Conservation (phyloP, 2,329 filamentous ascomycete species). For the Aspergillus tamarii region DNA sequence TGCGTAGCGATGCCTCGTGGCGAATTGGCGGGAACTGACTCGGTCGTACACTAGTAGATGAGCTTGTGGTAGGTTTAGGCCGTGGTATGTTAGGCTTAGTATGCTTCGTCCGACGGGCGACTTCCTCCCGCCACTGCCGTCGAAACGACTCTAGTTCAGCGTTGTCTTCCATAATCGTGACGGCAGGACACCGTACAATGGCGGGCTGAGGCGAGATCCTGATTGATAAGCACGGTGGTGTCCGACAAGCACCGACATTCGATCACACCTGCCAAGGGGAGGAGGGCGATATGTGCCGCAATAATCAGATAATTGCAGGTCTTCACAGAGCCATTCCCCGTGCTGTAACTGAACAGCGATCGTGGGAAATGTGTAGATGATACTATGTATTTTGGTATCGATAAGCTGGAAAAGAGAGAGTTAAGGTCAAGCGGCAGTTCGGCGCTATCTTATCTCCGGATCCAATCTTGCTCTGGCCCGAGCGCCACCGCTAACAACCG, state of each 20-base stretch:
- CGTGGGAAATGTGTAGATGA: neutral
- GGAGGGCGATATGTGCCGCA: neutral
- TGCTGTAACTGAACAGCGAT: neutral
- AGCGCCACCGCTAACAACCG: constrained; percentile 30
- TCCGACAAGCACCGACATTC: neutral
- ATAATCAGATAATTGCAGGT: no score
- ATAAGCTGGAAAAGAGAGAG: neutral
- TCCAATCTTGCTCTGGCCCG: constrained; percentile 16
- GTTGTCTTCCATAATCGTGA: constrained; percentile 49
- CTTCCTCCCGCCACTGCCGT: constrained; percentile 82
- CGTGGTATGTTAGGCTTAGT: constrained; percentile 18
- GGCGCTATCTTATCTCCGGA: constrained; percentile 21
- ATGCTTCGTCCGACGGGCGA: constrained; percentile 55
- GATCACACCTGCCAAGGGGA: neutral
- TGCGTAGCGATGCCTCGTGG: constrained; percentile 42
- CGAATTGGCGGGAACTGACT: constrained; percentile 42
- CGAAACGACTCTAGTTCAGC: constrained; percentile 85
- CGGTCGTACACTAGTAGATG: constrained; percentile 24
- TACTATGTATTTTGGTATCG: neutral
- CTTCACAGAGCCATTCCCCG: neutral
- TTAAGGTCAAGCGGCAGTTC: constrained; percentile 5
- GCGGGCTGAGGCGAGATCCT: constrained; percentile 17
- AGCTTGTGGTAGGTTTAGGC: constrained; percentile 16
- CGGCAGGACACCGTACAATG: constrained; percentile 21
- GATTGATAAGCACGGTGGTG: constrained; percentile 27